A percentile compares a stretch with the other conserved stretches of the same genome.
These are phyloP conservation scores for Selaginella tamariscina DNA, from an alignment of 75 land plant species.

Conservation along the genomic window DNA sequence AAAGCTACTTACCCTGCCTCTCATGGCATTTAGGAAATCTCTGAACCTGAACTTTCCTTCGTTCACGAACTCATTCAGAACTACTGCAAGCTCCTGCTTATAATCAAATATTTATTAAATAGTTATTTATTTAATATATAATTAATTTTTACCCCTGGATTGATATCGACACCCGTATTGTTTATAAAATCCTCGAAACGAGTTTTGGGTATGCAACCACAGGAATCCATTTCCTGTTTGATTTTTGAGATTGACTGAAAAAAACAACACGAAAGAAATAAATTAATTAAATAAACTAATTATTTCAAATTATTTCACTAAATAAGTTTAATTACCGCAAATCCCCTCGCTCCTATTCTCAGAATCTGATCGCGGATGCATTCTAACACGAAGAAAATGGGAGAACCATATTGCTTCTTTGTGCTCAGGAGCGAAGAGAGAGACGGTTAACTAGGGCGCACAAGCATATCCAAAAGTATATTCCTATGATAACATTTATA, in stretches of 20 bases:
- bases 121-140: too few relatives aligned
- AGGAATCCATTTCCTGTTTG: constrained; percentile 9
- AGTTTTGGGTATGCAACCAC: constrained; percentile 9
- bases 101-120: too few relatives aligned
- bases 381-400: constrained; percentile 23
- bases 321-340: constrained; percentile 15
- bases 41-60: constrained; percentile 17
- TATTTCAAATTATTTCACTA: background rate
- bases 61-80: constrained; percentile 17
- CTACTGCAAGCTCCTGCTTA: constrained; percentile 17
- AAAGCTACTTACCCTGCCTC: constrained; percentile 17
- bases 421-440: too few relatives aligned
- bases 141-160: constrained; percentile 17
- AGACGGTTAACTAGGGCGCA: too few relatives aligned
- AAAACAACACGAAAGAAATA: too few relatives aligned
- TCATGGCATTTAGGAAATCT: constrained; percentile 12
- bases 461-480: too few relatives aligned
- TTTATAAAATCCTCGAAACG: constrained; percentile 16
- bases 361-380: constrained; percentile 23
- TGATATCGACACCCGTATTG: constrained; percentile 12
- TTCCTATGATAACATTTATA: too few relatives aligned
- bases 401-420: too few relatives aligned
- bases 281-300: too few relatives aligned
- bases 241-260: constrained; percentile 13
- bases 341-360: constrained; percentile 18